Base-by-base conservation (phyloP, 257 asterid genomes). In the Nicotiana knightiana region DNA sequence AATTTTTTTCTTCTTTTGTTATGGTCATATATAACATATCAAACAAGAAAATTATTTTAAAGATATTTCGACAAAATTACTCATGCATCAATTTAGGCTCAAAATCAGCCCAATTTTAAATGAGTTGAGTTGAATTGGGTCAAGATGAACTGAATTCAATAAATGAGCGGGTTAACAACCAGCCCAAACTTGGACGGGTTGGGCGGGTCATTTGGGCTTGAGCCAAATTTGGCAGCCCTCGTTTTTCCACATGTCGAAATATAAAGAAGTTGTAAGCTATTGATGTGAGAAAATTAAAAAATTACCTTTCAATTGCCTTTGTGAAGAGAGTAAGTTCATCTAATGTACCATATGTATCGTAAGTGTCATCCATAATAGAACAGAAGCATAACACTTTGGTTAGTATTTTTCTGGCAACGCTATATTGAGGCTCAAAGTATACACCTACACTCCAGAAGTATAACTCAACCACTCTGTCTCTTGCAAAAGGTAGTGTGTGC, bases 401-500 rank as follows among this genome's bases (percentile, higher is more conserved):
- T 61, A 79, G 0, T 61, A 79, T 13, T 62, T 79, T 62, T 11
- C 82, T 62, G 2, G 82, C 58, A 61, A 62, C n/a, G 3, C 35
- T 43, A 43, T 79, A 79, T 26, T 79, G 82, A 30, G 91, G 91
- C 81, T 89, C 92, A 82, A 79, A 86, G 18, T 82, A 89, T 4
- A 84, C 81, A 17, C 84, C 87, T 28, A 85, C n/a, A n/a, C 37
- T 67, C 86, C 88, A 86, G 0, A 87, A 86, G n/a, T 86, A 89
- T 79, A 89, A 75, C 7, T 89, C 92, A 58, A 76, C 89, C 37
- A 86, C 48, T 68, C 89, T 87, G 2, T 89, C 90, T 86, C 92
- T 86, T 7, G 88, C 86, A 81, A 86, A 89, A 1, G 88, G 82
- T 4, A 84, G 26, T 54, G 85, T 73, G 0, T 58, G 71, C 9